Evolutionary conservation across 176 grass and related monocot species (phyloP), one percentile per base, ranked within the genome.

Genomic region (Hordeum marinum): DNA sequence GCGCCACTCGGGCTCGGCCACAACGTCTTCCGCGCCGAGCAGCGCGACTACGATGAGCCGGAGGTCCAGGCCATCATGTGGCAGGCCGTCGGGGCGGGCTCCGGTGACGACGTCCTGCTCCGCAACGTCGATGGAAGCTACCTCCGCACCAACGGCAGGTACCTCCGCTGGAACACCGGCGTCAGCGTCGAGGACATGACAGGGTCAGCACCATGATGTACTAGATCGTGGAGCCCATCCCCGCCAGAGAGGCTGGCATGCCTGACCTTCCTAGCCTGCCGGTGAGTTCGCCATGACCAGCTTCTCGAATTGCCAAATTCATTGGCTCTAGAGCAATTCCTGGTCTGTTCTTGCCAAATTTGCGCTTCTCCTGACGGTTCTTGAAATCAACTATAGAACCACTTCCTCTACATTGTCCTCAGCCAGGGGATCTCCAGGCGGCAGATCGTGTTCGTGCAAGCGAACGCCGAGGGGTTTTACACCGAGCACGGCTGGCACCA

Each of bases 61-160:
- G 4, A 21, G 8, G 6, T 0, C 4, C 13, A 11, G 70, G 29
- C 8, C 63, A 36, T 78, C 39, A 14, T 60, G 37, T 88, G 86
- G 80, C 23, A 59, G 10, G 10, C 6, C 8, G 1, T 68, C 11
- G 0, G 14, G 72, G 3, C 12, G 2, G 34, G 41, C 4, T 18
- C 4, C 63, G 62, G 4, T 2, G 24, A 67, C 26, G 45, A 20
- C 12, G 20, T 59, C 27, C 3, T 80, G 21, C 25, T 80, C 26
- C 9, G 11, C 4, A 46, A 57, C 66, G 2, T 3, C 35, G 1
- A 3, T 15, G 43, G 4, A 2, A 32, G 31, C 45, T 32, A 42
- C 84, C 84, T 86, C 66, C 76, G 76, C 29, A 55, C 66, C 55
- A 63, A 72, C 40, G 67, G 40, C 9, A 68, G 74, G 32, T 32